These are phyloP conservation scores for Kalmusia sp. DNA, from an alignment of 2,329 filamentous ascomycete species.

Conservation along the genomic window DNA sequence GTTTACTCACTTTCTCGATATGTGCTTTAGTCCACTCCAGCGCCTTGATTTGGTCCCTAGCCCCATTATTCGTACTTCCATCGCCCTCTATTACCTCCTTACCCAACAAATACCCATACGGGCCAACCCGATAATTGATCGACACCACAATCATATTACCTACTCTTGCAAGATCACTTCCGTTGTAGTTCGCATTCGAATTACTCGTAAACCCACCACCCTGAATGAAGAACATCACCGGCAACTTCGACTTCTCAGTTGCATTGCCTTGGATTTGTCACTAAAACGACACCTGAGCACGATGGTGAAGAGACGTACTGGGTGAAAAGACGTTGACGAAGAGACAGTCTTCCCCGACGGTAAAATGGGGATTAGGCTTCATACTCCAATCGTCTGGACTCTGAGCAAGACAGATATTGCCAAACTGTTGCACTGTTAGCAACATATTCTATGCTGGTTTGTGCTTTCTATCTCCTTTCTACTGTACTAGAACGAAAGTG, in stretches of 20 bases:
- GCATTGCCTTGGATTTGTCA: too few species aligned
- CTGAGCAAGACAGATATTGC: conserved; percentile 44
- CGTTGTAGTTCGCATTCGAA: conserved; percentile 62
- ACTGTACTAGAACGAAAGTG: too few species aligned
- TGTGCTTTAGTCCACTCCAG: conserved; percentile 73
- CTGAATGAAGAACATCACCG: conserved; percentile 68
- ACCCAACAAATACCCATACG: conserved; percentile 74
- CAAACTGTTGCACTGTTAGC: conserved; percentile 24
- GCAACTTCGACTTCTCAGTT: conserved; percentile 60
- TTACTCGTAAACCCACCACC: conserved; percentile 57
- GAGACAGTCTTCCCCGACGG: conserved; percentile 69
- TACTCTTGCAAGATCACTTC: conserved; percentile 66
- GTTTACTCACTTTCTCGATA: conserved; percentile 56
- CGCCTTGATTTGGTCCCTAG: conserved; percentile 73
- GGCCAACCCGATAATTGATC: conserved; percentile 79
- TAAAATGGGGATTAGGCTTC: conserved; percentile 20
- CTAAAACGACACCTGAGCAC: too few species aligned
- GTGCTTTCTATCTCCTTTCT: not conserved
- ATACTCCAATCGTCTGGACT: conserved; percentile 30
- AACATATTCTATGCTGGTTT: not conserved
- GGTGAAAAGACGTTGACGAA: conserved; percentile 72
- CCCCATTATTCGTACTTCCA: conserved; percentile 68
- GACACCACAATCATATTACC: conserved; percentile 72
- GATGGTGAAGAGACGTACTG: too few species aligned
- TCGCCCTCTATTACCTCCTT: conserved; percentile 58